Percentiles rank a stretch among this genome's conserved stretches.
Evolutionary conservation across 139 green algal species (phyloP).

Genomic region (Tetraselmis striata): DNA sequence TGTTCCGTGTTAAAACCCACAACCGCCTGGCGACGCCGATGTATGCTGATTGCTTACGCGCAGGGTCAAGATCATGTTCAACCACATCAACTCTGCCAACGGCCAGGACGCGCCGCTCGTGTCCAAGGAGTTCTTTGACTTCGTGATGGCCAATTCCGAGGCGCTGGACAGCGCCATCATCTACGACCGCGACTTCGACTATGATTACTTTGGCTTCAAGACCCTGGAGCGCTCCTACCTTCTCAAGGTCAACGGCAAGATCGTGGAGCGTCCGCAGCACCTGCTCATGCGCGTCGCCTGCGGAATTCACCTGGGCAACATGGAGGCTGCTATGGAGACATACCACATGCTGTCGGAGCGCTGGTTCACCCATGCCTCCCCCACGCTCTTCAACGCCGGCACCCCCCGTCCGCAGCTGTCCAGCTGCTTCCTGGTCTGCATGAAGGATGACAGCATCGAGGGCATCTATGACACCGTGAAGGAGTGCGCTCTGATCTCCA

Average conservation of each 20-base stretch:
- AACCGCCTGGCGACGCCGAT: too few species aligned
- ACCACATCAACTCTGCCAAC: constrained; percentile 88
- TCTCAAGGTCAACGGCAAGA: constrained; percentile 85
- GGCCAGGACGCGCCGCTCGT: constrained; percentile 75
- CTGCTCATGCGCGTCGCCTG: constrained; percentile 99
- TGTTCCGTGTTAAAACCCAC: too few species aligned
- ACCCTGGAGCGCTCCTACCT: constrained; percentile 98
- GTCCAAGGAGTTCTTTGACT: constrained; percentile 81
- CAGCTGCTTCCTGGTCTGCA: constrained; percentile 92
- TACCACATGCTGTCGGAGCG: constrained; percentile 88
- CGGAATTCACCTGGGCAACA: constrained; percentile 85
- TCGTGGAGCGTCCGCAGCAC: constrained; percentile 98
- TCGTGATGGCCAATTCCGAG: constrained; percentile 83
- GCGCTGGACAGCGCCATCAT: constrained; percentile 92
- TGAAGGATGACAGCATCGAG: constrained; percentile 94
- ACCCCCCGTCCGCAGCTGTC: constrained; percentile 89
- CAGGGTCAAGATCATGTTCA: constrained; percentile 88
- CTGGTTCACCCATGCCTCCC: constrained; percentile 96
- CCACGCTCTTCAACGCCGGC: constrained; percentile 97
- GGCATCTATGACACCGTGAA: constrained; percentile 99
- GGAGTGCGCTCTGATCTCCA: constrained; percentile 95
- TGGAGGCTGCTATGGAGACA: constrained; percentile 64
- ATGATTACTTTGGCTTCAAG: constrained; percentile 99
- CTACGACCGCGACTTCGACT: constrained; percentile 99
- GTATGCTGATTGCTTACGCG: too few species aligned